phyloP scores from a whole-genome alignment of 2,329 filamentous ascomycete species.

The Biscogniauxia marginata region DNA sequence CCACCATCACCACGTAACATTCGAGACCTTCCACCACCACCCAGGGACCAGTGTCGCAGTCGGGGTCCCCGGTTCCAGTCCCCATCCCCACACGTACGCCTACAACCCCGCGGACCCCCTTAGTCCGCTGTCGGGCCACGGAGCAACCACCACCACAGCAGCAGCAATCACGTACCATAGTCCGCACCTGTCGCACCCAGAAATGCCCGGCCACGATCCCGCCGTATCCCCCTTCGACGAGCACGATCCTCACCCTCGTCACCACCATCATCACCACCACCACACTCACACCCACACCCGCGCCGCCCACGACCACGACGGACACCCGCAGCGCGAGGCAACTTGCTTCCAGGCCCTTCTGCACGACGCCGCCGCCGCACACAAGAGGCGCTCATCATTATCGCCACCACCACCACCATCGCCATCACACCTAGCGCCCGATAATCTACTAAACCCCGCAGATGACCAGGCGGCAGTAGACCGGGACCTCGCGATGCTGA shows the following conservation, averaged over 20 bases:
- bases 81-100: too few species aligned
- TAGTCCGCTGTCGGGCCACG: too few species aligned
- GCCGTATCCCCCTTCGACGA: conserved; percentile 3
- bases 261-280: conserved; percentile 21
- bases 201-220: too few species aligned
- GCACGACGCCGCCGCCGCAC: conserved; percentile 45
- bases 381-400: too few species aligned
- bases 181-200: too few species aligned
- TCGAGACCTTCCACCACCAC: conserved; percentile 11
- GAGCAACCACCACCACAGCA: too few species aligned
- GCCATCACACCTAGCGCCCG: too few species aligned
- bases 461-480: conserved; percentile 16
- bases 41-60: too few species aligned
- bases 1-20: conserved; percentile 25
- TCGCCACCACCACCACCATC: conserved; percentile 23
- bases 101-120: too few species aligned
- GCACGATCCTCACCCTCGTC: conserved; percentile 25
- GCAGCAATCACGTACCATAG: conserved; percentile 3
- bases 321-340: conserved; percentile 19
- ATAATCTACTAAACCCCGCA: too few species aligned
- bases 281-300: conserved; percentile 9
- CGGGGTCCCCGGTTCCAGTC: too few species aligned
- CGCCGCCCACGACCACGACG: conserved; percentile 30
- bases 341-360: conserved; percentile 51
- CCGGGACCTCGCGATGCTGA: conserved; percentile 32